Evolutionary conservation across 2,329 filamentous ascomycete species (phyloP).

Genomic region (Fusarium brevicatenulatum): DNA sequence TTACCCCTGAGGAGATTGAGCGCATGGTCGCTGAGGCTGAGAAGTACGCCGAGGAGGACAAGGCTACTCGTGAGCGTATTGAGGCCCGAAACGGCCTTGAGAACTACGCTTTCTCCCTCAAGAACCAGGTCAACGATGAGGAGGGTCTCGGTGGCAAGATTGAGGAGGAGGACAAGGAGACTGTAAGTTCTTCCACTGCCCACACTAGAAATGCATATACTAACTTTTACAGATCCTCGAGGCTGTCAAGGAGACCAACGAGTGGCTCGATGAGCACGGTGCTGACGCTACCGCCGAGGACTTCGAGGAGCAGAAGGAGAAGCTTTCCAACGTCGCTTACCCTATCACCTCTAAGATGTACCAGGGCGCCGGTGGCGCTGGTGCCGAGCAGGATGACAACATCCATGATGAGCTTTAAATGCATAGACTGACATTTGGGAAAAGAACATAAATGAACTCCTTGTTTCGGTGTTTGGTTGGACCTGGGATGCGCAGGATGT

Average conservation of each 20-base stretch:
- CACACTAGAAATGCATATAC: constrained; percentile 20
- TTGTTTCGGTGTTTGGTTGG: constrained; percentile 46
- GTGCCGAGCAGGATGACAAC: constrained; percentile 72
- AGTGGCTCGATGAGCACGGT: constrained; percentile 97
- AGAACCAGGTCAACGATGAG: constrained; percentile 98
- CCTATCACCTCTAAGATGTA: constrained; percentile 99
- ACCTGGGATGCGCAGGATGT: constrained; percentile 42
- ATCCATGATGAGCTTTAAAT: constrained; percentile 84
- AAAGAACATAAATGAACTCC: constrained; percentile 44
- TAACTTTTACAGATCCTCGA: constrained; percentile 76
- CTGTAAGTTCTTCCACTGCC: constrained; percentile 64
- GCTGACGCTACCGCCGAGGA: constrained; percentile 87
- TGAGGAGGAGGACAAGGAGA: constrained; percentile 97
- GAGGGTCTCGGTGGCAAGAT: constrained; percentile 98
- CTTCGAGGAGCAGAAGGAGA: constrained; percentile 99
- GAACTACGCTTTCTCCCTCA: constrained; percentile 98
- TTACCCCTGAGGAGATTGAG: constrained; percentile 96
- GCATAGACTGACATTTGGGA: constrained; percentile 47
- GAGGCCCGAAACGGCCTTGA: constrained; percentile 96
- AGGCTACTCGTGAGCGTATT: constrained; percentile 96
- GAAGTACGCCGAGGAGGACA: constrained; percentile 99
- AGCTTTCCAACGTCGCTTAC: constrained; percentile 95
- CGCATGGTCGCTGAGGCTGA: constrained; percentile 99
- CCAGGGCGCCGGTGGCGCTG: constrained; percentile 65
- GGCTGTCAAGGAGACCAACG: constrained; percentile 94